Percentiles rank a stretch among this genome's conserved stretches.
Conservation (phyloP, 441 rosid genomes). For the Syzygium syzygioides region DNA sequence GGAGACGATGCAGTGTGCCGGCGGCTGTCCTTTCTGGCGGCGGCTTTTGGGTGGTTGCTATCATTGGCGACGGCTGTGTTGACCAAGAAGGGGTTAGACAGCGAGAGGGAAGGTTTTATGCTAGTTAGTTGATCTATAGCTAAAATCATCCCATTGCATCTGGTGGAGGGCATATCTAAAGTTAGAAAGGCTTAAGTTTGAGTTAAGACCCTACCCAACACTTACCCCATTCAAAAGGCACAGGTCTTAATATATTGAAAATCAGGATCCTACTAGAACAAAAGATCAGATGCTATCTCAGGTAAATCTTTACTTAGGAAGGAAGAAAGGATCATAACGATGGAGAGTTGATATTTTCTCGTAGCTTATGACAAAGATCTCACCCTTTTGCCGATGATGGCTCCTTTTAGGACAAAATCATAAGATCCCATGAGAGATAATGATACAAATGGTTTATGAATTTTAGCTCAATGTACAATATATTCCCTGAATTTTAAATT, state of each 20-base stretch:
- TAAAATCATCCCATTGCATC: background rate
- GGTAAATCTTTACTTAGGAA: background rate
- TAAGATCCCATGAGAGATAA: background rate
- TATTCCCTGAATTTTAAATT: too few relatives aligned
- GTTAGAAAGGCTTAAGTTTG: background rate
- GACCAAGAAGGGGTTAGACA: background rate
- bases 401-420: background rate
- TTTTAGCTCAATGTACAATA: too few relatives aligned
- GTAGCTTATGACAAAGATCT: accelerated
- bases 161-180: background rate
- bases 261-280: background rate
- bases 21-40: background rate
- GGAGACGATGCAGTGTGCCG: background rate
- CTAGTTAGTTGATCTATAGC: background rate
- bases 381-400: background rate
- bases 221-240: background rate
- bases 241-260: background rate
- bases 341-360: background rate
- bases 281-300: background rate
- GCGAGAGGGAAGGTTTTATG: background rate
- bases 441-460: too few relatives aligned
- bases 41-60: background rate
- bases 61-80: background rate
- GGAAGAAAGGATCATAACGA: background rate
- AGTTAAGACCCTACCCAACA: background rate